Evolutionary conservation across 164 flowering plant genomes (phyloP).

Genomic region (Magnolia sinica): DNA sequence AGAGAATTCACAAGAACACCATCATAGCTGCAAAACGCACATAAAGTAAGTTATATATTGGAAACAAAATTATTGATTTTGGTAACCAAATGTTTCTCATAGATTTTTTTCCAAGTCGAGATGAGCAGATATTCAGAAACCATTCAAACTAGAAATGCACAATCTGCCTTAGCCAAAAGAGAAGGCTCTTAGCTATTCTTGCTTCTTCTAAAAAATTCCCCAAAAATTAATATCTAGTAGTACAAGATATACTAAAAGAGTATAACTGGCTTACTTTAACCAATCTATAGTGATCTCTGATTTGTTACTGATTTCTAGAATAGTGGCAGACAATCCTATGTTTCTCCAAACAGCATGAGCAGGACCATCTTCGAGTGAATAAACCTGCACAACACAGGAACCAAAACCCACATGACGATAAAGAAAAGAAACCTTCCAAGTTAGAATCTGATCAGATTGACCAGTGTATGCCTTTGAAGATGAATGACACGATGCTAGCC

Average conservation of each 20-base stretch:
- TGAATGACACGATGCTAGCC: too few relatives aligned
- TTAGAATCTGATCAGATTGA: too few relatives aligned
- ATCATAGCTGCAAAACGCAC: conserved; percentile 67
- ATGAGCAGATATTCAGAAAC: too few relatives aligned
- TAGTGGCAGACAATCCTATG: conserved; percentile 53
- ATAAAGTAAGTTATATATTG: neutral
- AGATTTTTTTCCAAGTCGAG: too few relatives aligned
- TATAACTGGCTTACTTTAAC: conserved; percentile 60
- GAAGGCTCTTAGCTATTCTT: too few relatives aligned
- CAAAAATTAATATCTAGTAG: conserved; percentile 5
- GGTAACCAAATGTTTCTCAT: too few relatives aligned
- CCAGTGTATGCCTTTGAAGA: too few relatives aligned
- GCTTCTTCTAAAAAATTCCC: too few relatives aligned
- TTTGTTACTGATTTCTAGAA: conserved; percentile 34
- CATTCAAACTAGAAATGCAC: too few relatives aligned
- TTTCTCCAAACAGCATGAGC: conserved; percentile 57
- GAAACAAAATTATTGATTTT: neutral
- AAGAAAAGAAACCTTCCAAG: too few relatives aligned
- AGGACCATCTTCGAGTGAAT: conserved; percentile 80
- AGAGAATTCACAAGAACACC: conserved; percentile 78
- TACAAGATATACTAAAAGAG: neutral
- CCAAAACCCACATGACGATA: neutral
- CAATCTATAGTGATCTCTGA: conserved; percentile 57
- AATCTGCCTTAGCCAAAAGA: too few relatives aligned
- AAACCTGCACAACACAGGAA: conserved; percentile 49